A percentile compares a stretch with the other conserved stretches of the same genome.
Conservation (phyloP, 805 yeast genomes). For the Candida xiaguanensis region DNA sequence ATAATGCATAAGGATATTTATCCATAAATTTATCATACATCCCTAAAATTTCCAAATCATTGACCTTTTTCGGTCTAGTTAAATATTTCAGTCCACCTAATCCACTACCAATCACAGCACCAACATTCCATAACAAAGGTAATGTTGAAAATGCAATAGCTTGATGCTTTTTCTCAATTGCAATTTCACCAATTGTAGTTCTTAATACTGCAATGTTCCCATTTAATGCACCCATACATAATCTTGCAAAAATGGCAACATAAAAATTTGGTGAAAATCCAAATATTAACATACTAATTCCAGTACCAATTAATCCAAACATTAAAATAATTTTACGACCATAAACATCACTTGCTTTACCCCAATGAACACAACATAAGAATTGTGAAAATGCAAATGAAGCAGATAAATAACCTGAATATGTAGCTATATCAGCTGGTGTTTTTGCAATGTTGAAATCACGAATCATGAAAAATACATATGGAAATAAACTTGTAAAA, state of each 20-base stretch:
- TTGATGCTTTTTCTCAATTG: conserved; percentile 53
- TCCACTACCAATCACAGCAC: conserved; percentile 59
- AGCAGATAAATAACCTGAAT: conserved; percentile 60
- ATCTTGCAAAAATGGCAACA: conserved; percentile 51
- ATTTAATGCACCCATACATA: conserved; percentile 53
- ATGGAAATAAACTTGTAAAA: conserved; percentile 62
- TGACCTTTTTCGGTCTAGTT: conserved; percentile 36
- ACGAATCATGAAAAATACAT: conserved; percentile 59
- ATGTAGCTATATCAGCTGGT: conserved; percentile 53
- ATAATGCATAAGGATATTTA: conserved; percentile 35
- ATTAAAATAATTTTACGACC: conserved; percentile 57
- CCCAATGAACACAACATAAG: conserved; percentile 59
- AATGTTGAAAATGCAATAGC: conserved; percentile 59
- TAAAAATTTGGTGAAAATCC: conserved; percentile 53
- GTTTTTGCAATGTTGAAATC: conserved; percentile 49
- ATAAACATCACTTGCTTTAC: conserved; percentile 47
- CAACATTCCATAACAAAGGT: conserved; percentile 61
- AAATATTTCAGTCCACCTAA: conserved; percentile 50
- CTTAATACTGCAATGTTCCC: conserved; percentile 66
- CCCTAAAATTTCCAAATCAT: background rate
- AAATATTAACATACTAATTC: conserved; percentile 43
- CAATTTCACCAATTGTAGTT: conserved; percentile 60
- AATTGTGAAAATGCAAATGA: conserved; percentile 62
- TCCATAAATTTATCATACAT: conserved; percentile 25
- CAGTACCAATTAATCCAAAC: conserved; percentile 51